phyloP scores from a whole-genome alignment of 768 basidiomycete genomes.

The Jaapia argillacea region DNA sequence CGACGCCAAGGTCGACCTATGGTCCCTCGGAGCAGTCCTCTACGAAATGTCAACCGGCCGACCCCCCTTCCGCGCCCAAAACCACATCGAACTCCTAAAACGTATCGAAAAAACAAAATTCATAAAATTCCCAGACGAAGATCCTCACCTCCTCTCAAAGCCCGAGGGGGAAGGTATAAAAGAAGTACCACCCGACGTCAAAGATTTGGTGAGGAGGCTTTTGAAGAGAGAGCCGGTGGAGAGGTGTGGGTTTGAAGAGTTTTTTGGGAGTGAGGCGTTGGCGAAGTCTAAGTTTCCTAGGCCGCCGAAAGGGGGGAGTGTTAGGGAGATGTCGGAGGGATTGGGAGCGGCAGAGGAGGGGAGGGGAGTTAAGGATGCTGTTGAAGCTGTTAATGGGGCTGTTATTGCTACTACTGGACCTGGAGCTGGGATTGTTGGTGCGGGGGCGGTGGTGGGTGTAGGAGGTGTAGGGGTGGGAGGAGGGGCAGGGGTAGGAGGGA shows the following conservation, averaged over 20 bases:
- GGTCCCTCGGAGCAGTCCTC: slow-evolving; percentile 95
- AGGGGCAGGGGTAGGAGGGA: no score
- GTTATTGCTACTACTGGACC: no score
- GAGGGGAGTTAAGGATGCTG: no score
- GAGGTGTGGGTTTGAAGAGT: slow-evolving; percentile 84
- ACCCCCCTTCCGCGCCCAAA: slow-evolving; percentile 91
- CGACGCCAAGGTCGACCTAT: slow-evolving; percentile 94
- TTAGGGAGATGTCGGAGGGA: background rate
- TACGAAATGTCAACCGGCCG: slow-evolving; percentile 93
- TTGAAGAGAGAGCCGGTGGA: slow-evolving; percentile 79
- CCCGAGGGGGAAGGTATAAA: slow-evolving; percentile 41
- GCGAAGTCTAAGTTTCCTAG: slow-evolving; percentile 71
- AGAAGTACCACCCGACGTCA: slow-evolving; percentile 72
- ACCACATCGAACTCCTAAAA: slow-evolving; percentile 91
- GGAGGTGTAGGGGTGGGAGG: no score
- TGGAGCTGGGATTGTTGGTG: no score
- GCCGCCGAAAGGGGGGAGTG: slow-evolving; percentile 16
- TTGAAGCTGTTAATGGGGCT: no score
- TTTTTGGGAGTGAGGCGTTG: slow-evolving; percentile 75
- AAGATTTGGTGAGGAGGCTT: slow-evolving; percentile 75
- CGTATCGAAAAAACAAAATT: slow-evolving; percentile 89
- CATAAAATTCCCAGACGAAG: slow-evolving; percentile 92
- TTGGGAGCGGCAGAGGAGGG: slow-evolving; percentile 18
- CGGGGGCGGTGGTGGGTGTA: no score
- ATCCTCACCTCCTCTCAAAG: slow-evolving; percentile 33